Percentiles rank a stretch among this genome's conserved stretches.
phyloP scores from a whole-genome alignment of 768 basidiomycete species.

The Leucocoprinus birnbaumii region DNA sequence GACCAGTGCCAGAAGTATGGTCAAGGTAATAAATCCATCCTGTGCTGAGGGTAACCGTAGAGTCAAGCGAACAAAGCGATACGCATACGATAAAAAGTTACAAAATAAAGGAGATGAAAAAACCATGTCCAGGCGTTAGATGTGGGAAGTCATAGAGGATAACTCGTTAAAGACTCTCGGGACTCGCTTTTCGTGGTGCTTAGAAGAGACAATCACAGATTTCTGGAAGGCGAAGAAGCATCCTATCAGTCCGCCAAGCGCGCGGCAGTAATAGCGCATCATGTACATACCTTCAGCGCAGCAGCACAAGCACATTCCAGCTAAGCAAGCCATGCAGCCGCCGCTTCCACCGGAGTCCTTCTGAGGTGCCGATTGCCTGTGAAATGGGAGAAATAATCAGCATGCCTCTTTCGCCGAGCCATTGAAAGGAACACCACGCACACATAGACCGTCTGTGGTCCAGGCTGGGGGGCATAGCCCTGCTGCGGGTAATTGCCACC shows the following conservation, averaged over 20 bases:
- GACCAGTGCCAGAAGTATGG: not conserved
- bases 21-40: not conserved
- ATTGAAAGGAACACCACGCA: conserved; percentile 31
- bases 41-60: not conserved
- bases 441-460: conserved; percentile 83
- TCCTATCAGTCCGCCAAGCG: conserved; percentile 5
- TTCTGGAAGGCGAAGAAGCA: conserved; percentile 44
- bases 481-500: conserved; percentile 33
- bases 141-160: too few relatives aligned
- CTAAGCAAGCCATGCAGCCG: conserved; percentile 64
- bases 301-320: conserved; percentile 63
- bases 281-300: conserved; percentile 62
- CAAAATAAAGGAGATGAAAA: not conserved
- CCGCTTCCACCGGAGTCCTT: conserved; percentile 43
- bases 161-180: not conserved
- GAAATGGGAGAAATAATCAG: conserved; percentile 21
- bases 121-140: not conserved
- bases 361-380: conserved; percentile 44
- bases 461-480: conserved; percentile 48
- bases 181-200: not conserved
- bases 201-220: conserved; percentile 73
- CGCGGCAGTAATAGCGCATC: conserved; percentile 12
- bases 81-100: not conserved
- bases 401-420: not conserved
- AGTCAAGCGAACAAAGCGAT: not conserved